Evolutionary conservation across 2,329 filamentous ascomycete species (phyloP).

Genomic region (Tolypocladium inflatum): DNA sequence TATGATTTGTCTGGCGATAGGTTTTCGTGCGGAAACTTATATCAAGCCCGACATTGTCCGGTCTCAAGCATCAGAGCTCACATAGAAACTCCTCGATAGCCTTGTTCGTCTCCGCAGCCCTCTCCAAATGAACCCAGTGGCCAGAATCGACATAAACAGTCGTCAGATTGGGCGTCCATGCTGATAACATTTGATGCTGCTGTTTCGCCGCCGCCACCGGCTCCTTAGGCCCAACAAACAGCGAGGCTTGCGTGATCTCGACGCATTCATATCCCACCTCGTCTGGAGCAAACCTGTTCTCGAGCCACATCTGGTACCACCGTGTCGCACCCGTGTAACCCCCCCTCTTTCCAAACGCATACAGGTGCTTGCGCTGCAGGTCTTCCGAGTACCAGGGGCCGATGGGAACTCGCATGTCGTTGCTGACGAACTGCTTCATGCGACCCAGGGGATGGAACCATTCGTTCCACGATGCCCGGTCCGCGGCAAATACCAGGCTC

Average conservation of each 20-base stretch:
- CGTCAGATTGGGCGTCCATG: constrained; percentile 23
- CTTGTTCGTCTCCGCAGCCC: constrained; percentile 10
- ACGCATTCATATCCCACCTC: constrained; percentile 12
- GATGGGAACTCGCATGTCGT: constrained; percentile 6
- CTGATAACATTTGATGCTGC: constrained; percentile 14
- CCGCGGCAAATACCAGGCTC: too few relatives aligned
- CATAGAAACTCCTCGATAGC: constrained; percentile 12
- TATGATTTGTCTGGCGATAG: background rate
- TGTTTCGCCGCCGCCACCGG: constrained; percentile 7
- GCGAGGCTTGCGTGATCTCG: constrained; percentile 8
- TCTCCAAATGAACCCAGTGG: constrained; percentile 26
- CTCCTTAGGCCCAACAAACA: constrained; percentile 13
- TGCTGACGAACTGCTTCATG: too few relatives aligned
- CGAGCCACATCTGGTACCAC: constrained; percentile 22
- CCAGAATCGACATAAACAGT: constrained; percentile 21
- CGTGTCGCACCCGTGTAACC: constrained; percentile 19
- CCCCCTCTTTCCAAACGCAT: constrained; percentile 9
- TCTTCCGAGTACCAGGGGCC: constrained; percentile 15
- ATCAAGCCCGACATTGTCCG: too few relatives aligned
- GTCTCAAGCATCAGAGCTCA: background rate
- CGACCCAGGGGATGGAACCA: too few relatives aligned
- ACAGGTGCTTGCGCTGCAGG: constrained; percentile 13
- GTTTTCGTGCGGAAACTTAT: background rate
- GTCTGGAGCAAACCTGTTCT: constrained; percentile 15
- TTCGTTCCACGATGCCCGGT: too few relatives aligned